phyloP scores from a whole-genome alignment of 805 yeast genomes.

The Schwanniomyces polymorphus region DNA sequence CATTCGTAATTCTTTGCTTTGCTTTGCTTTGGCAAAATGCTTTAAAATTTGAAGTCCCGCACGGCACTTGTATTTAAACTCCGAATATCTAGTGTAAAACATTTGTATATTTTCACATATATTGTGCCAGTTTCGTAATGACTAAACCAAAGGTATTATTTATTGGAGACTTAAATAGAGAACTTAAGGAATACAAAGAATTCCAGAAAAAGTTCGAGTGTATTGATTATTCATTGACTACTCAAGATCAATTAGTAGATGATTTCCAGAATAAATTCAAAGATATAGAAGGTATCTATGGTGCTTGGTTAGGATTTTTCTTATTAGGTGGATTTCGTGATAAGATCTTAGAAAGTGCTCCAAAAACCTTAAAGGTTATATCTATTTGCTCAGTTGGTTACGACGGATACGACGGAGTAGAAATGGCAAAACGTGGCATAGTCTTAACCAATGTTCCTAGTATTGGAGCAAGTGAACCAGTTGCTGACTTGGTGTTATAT shows the following conservation, averaged over 20 bases:
- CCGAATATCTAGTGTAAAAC: no score
- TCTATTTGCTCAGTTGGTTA: constrained; percentile 59
- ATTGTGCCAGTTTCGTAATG: neutral
- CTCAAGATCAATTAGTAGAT: constrained; percentile 39
- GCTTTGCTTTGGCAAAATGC: no score
- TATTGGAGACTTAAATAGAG: constrained; percentile 49
- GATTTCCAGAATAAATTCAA: constrained; percentile 43
- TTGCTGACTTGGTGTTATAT: constrained; percentile 68
- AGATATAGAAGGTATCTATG: constrained; percentile 53
- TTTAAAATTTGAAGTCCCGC: no score
- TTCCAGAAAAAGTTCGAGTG: constrained; percentile 41
- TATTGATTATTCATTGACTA: constrained; percentile 38
- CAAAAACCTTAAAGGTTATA: constrained; percentile 46
- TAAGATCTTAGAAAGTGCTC: constrained; percentile 45
- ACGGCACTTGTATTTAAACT: no score
- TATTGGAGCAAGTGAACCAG: constrained; percentile 63
- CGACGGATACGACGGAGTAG: constrained; percentile 48
- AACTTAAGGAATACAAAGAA: constrained; percentile 45
- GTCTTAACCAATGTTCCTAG: constrained; percentile 58
- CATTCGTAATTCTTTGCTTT: no score
- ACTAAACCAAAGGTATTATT: constrained; percentile 42
- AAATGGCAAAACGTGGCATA: constrained; percentile 44
- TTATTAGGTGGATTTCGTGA: constrained; percentile 50
- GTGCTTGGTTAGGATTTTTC: constrained; percentile 58
- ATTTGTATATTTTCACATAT: no score